These are phyloP conservation scores for Lachnellula cervina DNA, from an alignment of 2,329 filamentous ascomycete species.

Conservation along the genomic window DNA sequence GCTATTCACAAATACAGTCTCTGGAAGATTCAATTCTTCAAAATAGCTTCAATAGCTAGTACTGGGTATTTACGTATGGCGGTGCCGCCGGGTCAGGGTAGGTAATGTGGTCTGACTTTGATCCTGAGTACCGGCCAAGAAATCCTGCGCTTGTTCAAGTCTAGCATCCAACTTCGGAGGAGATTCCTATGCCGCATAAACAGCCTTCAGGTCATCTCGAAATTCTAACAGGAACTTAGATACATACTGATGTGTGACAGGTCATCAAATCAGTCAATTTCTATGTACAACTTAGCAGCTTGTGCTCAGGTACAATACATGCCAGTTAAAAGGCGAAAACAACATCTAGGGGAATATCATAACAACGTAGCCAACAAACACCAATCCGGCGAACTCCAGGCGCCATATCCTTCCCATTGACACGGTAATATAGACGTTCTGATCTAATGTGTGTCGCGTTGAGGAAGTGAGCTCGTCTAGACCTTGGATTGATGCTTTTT, in stretches of 20 bases:
- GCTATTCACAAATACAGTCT: too few relatives aligned
- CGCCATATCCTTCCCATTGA: conserved; percentile 5
- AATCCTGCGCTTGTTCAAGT: too few relatives aligned
- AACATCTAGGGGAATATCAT: conserved; percentile 8
- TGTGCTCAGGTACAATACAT: neutral
- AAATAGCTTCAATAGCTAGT: too few relatives aligned
- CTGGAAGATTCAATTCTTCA: too few relatives aligned
- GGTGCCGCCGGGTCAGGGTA: too few relatives aligned
- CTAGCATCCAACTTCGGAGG: too few relatives aligned
- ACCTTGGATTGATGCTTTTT: neutral
- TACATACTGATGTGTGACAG: neutral
- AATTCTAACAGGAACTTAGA: too few relatives aligned
- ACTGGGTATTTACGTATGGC: too few relatives aligned
- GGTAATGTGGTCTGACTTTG: too few relatives aligned
- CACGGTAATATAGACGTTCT: neutral
- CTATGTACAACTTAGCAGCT: neutral
- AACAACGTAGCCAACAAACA: conserved; percentile 2
- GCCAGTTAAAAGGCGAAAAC: neutral
- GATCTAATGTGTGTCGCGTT: neutral
- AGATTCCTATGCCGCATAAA: too few relatives aligned
- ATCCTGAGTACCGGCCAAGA: too few relatives aligned
- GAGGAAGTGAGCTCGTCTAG: neutral
- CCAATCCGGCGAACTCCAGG: conserved; percentile 12
- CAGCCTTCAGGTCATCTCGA: too few relatives aligned
- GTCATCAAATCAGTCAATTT: neutral